Evolutionary conservation across 2,329 filamentous ascomycete genomes (phyloP), one percentile per base, ranked within the genome.

Genomic region (Zasmidium cellare): DNA sequence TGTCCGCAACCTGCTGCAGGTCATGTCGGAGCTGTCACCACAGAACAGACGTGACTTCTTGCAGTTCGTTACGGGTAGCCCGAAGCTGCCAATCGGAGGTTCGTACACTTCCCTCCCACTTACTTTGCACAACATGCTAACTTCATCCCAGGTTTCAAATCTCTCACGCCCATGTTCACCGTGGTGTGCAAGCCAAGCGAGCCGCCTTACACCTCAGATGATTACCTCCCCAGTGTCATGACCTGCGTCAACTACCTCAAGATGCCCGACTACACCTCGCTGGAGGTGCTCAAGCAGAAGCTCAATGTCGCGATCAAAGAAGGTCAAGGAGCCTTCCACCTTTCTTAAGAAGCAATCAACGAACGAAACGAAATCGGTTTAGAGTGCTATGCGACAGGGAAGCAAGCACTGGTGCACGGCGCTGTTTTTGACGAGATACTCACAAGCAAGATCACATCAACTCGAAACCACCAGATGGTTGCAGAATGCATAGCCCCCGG

Each of bases 151-250:
- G 92, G 94, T 59, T 99, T 99, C 84, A 96, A 96, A 79, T 90
- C 88, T 74, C 85, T 99, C 61, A 97, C 92, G 1, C 94, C 94
- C 19, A 97, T 97, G 88, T 97, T 99, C 73, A 99, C 94, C 2
- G 94, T 99, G 62, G 94, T 99, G 46, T 97, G 94, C 82, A 97
- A 97, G 76, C 93, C 93, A n/a, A 96, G 91, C 74, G 94, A 99
- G 72, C 87, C 91, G 16, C 94, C 94, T 1, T 94, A 92, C 74
- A 89, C 88, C 2, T 93, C 93, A 3, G 94, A 99, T 71, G 94
- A 99, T 77, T 99, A 97, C 70, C 83, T 99, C n/a, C 94, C 96
- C 12, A 97, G 92, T 73, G 96, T 99, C 74, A 99, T 99, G 96
- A 99, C 96, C 11, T 99, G 96, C 74, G 94, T 96, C 76, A 99